These are phyloP conservation scores for Taiwanofungus camphoratus DNA, from an alignment of 1,284 basidiomycete species.

Conservation along the genomic window DNA sequence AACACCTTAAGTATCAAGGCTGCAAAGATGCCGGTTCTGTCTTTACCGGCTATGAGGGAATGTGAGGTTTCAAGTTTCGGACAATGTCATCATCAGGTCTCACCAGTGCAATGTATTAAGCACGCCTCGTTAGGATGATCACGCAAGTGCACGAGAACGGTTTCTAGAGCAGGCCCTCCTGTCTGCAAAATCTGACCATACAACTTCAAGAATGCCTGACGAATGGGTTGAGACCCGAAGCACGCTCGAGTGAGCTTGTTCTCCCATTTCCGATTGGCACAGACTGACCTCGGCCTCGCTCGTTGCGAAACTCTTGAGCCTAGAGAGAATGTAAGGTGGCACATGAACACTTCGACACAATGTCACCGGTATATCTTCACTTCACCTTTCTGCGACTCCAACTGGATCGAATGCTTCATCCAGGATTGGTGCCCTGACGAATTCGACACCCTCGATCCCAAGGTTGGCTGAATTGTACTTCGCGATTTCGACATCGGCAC, in stretches of 20 bases:
- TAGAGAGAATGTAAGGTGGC: conserved; percentile 2
- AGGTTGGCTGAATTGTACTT: conserved; percentile 28
- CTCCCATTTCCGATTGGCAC: too few species aligned
- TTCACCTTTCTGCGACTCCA: conserved; percentile 23
- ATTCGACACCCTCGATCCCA: conserved; percentile 27
- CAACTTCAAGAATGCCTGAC: conserved; percentile 32
- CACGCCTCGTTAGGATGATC: conserved; percentile 34
- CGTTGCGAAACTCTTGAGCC: conserved; percentile 25
- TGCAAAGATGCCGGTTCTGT: conserved; percentile 37
- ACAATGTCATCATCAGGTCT: too few species aligned
- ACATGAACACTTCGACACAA: not conserved
- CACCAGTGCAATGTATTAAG: conserved; percentile 41
- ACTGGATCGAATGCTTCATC: conserved; percentile 28
- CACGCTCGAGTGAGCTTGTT: not conserved
- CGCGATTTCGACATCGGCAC: conserved; percentile 32
- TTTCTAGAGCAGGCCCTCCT: conserved; percentile 28
- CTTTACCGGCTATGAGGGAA: conserved; percentile 39
- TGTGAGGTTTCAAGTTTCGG: too few species aligned
- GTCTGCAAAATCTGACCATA: conserved; percentile 32
- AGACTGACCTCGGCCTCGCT: conserved; percentile 26
- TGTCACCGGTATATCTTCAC: not conserved
- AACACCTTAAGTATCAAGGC: conserved; percentile 31
- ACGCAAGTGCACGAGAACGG: conserved; percentile 33
- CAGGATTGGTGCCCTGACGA: conserved; percentile 26
- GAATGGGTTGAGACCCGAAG: not conserved